These are phyloP conservation scores for Trichoderma polysporum DNA, from an alignment of 2,329 filamentous ascomycete species.

Conservation along the genomic window DNA sequence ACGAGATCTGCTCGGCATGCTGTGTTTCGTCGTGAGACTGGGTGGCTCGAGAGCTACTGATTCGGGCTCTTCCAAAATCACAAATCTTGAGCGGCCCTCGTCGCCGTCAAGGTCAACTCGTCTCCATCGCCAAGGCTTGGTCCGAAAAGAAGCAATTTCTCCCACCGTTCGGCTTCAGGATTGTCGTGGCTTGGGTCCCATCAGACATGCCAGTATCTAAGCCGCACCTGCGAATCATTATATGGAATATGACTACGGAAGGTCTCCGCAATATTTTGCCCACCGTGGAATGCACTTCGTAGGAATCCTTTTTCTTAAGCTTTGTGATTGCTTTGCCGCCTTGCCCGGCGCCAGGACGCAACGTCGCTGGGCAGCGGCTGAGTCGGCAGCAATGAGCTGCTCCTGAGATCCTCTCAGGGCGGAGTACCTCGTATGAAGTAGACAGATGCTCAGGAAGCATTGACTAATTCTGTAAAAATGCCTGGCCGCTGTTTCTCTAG, in stretches of 20 bases:
- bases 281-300: not conserved
- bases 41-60: not conserved
- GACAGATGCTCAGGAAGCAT: not conserved
- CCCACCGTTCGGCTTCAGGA: not conserved
- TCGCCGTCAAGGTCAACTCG: not conserved
- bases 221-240: not conserved
- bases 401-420: not conserved
- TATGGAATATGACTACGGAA: not conserved
- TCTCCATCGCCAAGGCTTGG: conserved; percentile 1
- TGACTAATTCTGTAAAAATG: not conserved
- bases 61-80: not conserved
- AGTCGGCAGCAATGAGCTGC: conserved; percentile 5
- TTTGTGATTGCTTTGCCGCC: not conserved
- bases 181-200: conserved; percentile 8
- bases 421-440: not conserved
- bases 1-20: not conserved
- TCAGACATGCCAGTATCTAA: not conserved
- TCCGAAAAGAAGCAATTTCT: not conserved
- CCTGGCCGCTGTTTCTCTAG: not conserved
- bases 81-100: not conserved
- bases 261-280: not conserved
- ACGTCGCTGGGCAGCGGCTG: not conserved
- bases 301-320: not conserved
- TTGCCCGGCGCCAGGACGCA: not conserved
- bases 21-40: conserved; percentile 4